Base-by-base conservation (phyloP, 2,329 filamentous ascomycete species). In the Claviceps cyperi region DNA sequence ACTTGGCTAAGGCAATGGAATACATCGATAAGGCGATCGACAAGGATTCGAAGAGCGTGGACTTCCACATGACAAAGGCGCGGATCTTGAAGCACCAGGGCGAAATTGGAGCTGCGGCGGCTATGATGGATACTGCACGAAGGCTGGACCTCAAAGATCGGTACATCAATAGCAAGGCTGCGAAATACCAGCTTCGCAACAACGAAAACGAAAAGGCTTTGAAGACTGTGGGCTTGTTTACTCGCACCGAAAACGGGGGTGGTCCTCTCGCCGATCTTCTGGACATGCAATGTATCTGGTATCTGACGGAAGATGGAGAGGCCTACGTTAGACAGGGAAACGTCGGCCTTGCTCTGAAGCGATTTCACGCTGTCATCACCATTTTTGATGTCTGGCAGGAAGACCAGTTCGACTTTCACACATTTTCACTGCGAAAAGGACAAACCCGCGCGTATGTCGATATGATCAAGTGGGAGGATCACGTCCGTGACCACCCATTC, bases 251-350 rank as follows among this genome's bases (percentile, higher is more conserved):
- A 61, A 85, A 88, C 4, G 77, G 84, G 13, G 89, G 88, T 5
- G 92, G 92, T 1, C 86, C 94, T 4, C 72, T 98, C 40, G 86
- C 84, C 46, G 92, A 98, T 66, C 78, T 98, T 37, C 77, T 94
- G 56, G 92, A 98, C 59, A 98, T 98, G 92, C 92, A 98, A 69
- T 96, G 90, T 64, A 80, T 97, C 58, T 98, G 92, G 94, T 98
- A 83, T 64, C 71, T 98, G 60, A 92, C 87, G 5, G 92, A 98
- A 68, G 94, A 98, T 62, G 92, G 88, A 50, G 86, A 96, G 69
- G 82, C 91, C 3, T 89, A 90, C 64, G 74, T 86, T 51, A 83
- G 92, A 47, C 84, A 89, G 64, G 82, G 83, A 55, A 89, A 94
- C 58, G 71, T 86, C 45, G 88, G 84, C 4, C 75, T 96, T 52